Evolutionary conservation across 495 filamentous ascomycete genomes (phyloP), one percentile per base, ranked within the genome.

Genomic region (Cryomyces antarcticus): DNA sequence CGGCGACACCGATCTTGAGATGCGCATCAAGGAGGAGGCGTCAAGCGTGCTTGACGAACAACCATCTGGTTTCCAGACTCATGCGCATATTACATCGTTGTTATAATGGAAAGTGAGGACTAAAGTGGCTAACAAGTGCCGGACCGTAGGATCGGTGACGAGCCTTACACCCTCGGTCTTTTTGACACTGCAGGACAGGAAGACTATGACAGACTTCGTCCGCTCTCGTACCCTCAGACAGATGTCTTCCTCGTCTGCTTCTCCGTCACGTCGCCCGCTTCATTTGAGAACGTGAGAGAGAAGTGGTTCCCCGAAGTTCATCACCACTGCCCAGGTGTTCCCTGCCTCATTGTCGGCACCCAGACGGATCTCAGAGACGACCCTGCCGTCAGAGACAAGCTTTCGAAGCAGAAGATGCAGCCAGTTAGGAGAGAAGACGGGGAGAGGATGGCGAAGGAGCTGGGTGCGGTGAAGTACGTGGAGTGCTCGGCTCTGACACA

Each of bases 261-360:
- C 62, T 92, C 82, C 55, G 89, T 97, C 51, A 96, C 88, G 30
- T 96, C 89, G 9, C 89, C 92, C n/a, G 85, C 89, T 33, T 94
- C 85, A 11, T 97, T 97, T 58, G 89, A 97, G 62, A 97, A 97
- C 77, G 92, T 97, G 31, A 75, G 85, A 49, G 92, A 96, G 65
- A 97, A 97, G 60, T 97, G 89, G 89, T 86, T 95, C 52, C 89
- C 89, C 11, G 89, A 97, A 60, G 89, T 97, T 13, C 86, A 92
- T 57, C 89, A 97, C 61, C 89, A 97, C 62, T 97, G 89, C 61
- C 89, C 89, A 24, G 89, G 89, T 48, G 89, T 97, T 9, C 89
- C 89, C 30, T 97, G 92, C 71, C 66, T 97, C 38, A 96, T 97
- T 50, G 89, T 97, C 49, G 89, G 89, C 50, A 97, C 89, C 9